Base-by-base conservation (phyloP, 768 basidiomycete species). In the Inosperma sp. region DNA sequence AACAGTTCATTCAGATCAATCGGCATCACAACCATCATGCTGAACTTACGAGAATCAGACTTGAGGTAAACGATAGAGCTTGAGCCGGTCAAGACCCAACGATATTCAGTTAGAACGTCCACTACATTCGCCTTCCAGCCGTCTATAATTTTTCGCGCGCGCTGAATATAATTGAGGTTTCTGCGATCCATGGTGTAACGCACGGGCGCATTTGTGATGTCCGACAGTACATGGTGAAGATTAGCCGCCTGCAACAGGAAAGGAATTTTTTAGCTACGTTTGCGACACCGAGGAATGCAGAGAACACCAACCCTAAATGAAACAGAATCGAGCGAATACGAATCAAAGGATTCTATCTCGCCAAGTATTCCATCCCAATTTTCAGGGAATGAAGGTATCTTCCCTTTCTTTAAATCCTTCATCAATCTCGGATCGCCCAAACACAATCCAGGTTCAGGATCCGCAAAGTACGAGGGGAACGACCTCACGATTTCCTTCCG, bases 71-170 rank as follows among this genome's bases (percentile, higher is more conserved):
- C 29, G 21, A 53, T 35, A n/a, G 52, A 53, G 26, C 37, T 48
- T 12, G 44, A 31, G 7, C 52, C 52, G 10, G 14, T 53, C 44
- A 48, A 48, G 30, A 46, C 47, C 52, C 52, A 53, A 17, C 36
- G 45, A 45, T 53, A 53, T 37, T 48, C 52, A 2, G 21, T 21
- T 22, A 53, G n/a, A 33, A 19, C 6, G 23, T 41, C 17, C n/a
- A 14, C 10, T 14, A 48, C 40, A 17, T 21, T 5, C 16, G 7
- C 5, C 22, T 48, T 40, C 45, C 36, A 48, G 14, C 48, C 26
- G 14, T 25, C n/a, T 16, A 51, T 23, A 45, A 51, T 44, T 5
- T 3, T 1, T 16, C 17, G 9, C 23, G 50, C 50, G 21, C 34
- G 26, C 17, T 35, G 17, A 8, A 51, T 51, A 21, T 45, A 45